phyloP scores from a whole-genome alignment of 2,329 filamentous ascomycete species.

The Pseudogymnoascus pannorum region DNA sequence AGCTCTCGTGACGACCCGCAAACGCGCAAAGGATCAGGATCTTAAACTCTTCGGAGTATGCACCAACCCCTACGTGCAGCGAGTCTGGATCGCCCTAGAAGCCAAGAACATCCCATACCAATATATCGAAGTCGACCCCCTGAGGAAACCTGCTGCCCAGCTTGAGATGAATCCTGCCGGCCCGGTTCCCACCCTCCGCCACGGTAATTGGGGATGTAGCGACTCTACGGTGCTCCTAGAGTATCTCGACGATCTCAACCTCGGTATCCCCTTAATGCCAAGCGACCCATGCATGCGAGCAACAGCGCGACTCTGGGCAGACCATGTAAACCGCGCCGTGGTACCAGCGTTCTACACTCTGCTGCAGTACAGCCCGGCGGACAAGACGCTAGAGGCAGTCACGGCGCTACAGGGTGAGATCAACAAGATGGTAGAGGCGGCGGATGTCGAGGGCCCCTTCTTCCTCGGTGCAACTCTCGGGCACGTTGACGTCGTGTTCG shows the following conservation, averaged over 20 bases:
- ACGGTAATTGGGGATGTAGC: slow-evolving; percentile 75
- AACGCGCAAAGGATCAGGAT: slow-evolving; percentile 61
- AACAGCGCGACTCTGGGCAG: slow-evolving; percentile 70
- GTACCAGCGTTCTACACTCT: slow-evolving; percentile 63
- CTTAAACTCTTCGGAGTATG: slow-evolving; percentile 76
- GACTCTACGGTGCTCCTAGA: slow-evolving; percentile 79
- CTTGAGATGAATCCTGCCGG: slow-evolving; percentile 71
- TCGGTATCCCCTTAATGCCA: slow-evolving; percentile 56
- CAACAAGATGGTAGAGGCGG: slow-evolving; percentile 32
- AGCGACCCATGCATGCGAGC: slow-evolving; percentile 61
- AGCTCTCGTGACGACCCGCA: slow-evolving; percentile 61
- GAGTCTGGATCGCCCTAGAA: slow-evolving; percentile 84
- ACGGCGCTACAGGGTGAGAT: slow-evolving; percentile 61
- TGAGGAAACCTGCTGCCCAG: slow-evolving; percentile 58
- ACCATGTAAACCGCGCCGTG: slow-evolving; percentile 64
- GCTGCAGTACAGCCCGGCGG: neutral
- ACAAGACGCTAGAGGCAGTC: slow-evolving; percentile 51
- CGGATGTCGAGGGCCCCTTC: slow-evolving; percentile 29
- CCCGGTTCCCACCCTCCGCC: slow-evolving; percentile 66
- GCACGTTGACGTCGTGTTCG: slow-evolving; percentile 34
- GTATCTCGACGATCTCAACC: slow-evolving; percentile 72
- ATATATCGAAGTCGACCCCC: slow-evolving; percentile 75
- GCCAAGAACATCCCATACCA: slow-evolving; percentile 72
- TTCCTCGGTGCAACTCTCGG: slow-evolving; percentile 30
- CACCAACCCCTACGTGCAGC: slow-evolving; percentile 67